Evolutionary conservation across 257 asterid species (phyloP).

Genomic region (Cinchona pubescens): DNA sequence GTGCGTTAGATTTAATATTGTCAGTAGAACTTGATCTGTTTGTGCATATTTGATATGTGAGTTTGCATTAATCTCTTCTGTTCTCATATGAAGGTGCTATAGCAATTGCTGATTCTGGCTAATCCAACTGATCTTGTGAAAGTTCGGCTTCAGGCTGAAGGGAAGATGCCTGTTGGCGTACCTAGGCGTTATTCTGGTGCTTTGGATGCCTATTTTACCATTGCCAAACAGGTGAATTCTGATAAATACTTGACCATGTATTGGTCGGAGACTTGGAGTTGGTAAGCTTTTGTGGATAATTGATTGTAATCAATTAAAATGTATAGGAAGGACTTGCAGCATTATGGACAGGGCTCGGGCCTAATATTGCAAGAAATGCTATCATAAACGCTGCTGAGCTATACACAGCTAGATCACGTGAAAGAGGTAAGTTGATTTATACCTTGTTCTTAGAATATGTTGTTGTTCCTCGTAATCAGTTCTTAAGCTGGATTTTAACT

Average conservation of each 20-base stretch:
- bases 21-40: background rate
- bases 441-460: constrained; percentile 8
- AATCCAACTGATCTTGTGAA: constrained; percentile 97
- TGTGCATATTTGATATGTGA: background rate
- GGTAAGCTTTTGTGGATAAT: constrained; percentile 18
- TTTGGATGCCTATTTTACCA: constrained; percentile 74
- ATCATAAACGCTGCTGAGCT: constrained; percentile 92
- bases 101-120: constrained; percentile 87
- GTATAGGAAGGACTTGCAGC: constrained; percentile 90
- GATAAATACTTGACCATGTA: background rate
- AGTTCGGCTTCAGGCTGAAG: constrained; percentile 95
- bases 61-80: constrained; percentile 13
- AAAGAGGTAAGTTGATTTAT: constrained; percentile 54
- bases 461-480: background rate
- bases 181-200: constrained; percentile 80
- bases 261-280: background rate
- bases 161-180: constrained; percentile 64
- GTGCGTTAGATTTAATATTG: constrained; percentile 15
- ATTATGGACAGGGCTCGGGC: constrained; percentile 93
- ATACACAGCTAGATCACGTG: constrained; percentile 90
- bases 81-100: constrained; percentile 65
- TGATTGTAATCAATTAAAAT: constrained; percentile 26
- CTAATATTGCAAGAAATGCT: constrained; percentile 88
- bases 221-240: constrained; percentile 62
- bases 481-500: constrained; percentile 6